Base-by-base conservation (phyloP, 148 eudicot genomes). In the Rhododendron molle region DNA sequence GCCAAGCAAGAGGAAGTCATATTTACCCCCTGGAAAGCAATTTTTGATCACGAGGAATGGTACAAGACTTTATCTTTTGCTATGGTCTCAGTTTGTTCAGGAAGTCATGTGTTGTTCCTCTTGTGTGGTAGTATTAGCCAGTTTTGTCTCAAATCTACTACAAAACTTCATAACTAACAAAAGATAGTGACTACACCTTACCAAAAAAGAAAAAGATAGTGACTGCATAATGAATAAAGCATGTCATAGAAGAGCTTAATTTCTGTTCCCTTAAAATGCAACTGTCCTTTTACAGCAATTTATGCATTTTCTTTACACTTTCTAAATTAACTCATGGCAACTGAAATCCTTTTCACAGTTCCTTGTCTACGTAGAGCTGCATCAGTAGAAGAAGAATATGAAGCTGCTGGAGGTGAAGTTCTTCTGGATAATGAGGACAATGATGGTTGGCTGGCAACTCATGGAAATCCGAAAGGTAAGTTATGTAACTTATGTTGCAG, bases 371-470 rank as follows among this genome's bases (percentile, higher is more conserved):
- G 96, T 26, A 91, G 99, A 89, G 99, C 97, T 91, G 93, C 96
- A 83, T 93, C 97, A 60, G 84, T 96, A 12, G 96, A 91, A 88
- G 96, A 96, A 90, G 99, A 96, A 81, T 95, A 92, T 88, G 98
- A 94, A 87, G 99, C 98, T 90, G 99, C 97, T 82, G 99, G 99
- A 16, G 98, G 95, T 89, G 99, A 96, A 92, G 91, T 96, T 82
- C 88, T 96, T 62, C 92, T 96, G 86, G 99, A 96, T 40, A 83
- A 94, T 90, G 99, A 96, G 85, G 97, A 95, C 62, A 89, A 94
- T 88, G 99, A 96, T 92, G 99, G 99, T 71, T 96, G 99, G 99
- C 88, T 96, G 81, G 99, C 99, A 85, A 96, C 98, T 86, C 99
- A 96, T 91, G 99, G 99, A 77, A 92, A 90, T 87, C 98, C 99